phyloP scores from a whole-genome alignment of 2,329 filamentous ascomycete species.

The Colletotrichum navitas region DNA sequence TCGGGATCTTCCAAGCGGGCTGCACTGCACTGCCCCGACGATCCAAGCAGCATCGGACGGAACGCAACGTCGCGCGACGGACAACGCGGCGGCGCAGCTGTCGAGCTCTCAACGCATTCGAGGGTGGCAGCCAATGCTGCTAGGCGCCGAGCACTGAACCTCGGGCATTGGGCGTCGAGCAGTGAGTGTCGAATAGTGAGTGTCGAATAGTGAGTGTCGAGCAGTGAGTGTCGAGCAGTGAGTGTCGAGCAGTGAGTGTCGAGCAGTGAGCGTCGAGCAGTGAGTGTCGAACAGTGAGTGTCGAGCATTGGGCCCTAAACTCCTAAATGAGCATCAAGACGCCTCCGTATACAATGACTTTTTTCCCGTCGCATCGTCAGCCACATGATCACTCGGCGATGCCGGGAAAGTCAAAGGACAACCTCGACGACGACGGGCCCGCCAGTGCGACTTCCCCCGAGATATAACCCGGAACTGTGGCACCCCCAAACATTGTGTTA shows the following conservation, averaged over 20 bases:
- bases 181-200: conserved; percentile 16
- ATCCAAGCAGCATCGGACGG: conserved; percentile 30
- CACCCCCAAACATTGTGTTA: conserved; percentile 16
- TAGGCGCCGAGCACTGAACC: neutral
- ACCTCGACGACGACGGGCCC: conserved; percentile 10
- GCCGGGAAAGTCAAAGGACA: conserved; percentile 5
- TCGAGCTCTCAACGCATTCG: conserved; percentile 1
- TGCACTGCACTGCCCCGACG: conserved; percentile 39
- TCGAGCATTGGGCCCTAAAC: neutral
- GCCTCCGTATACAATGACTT: conserved; percentile 17
- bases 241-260: conserved; percentile 17
- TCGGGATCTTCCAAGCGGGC: conserved; percentile 28
- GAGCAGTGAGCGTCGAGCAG: neutral
- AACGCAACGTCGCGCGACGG: conserved; percentile 6
- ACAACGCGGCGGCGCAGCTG: conserved; percentile 25
- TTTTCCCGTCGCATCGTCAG: neutral
- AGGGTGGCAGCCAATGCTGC: conserved; percentile 8
- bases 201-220: too few relatives aligned
- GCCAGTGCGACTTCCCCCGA: neutral
- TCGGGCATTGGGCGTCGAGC: conserved; percentile 4
- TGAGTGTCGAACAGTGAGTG: conserved; percentile 5
- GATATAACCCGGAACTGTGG: conserved; percentile 13
- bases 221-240: neutral
- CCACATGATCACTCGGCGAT: neutral
- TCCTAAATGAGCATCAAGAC: conserved; percentile 20